Evolutionary conservation across 2,329 filamentous ascomycete genomes (phyloP).

Genomic region (Penicillium capsulatum): DNA sequence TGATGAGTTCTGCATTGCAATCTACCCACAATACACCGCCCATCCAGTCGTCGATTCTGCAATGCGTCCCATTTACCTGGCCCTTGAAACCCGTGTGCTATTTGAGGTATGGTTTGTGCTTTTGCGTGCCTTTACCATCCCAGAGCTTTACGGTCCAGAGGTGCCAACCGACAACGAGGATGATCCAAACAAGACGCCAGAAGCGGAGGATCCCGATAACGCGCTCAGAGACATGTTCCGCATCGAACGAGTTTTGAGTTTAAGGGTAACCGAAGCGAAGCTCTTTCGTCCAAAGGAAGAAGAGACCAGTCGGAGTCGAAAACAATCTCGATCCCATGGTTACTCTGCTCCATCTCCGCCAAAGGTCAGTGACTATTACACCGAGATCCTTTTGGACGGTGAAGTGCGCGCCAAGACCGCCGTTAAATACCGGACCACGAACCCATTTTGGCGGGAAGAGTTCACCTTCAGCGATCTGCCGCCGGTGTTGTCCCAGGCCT

Average conservation of each 20-base stretch:
- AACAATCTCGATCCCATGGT: constrained; percentile 31
- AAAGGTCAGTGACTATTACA: constrained; percentile 43
- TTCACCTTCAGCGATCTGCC: constrained; percentile 47
- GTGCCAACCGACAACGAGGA: constrained; percentile 44
- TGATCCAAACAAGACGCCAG: constrained; percentile 41
- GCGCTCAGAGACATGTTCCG: constrained; percentile 59
- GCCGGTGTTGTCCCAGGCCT: constrained; percentile 45
- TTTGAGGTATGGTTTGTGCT: constrained; percentile 98
- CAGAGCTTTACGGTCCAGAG: constrained; percentile 77
- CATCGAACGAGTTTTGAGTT: constrained; percentile 58
- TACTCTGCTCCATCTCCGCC: constrained; percentile 23
- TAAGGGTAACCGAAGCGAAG: constrained; percentile 61
- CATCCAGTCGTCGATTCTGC: constrained; percentile 68
- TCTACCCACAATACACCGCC: constrained; percentile 87
- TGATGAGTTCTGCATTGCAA: constrained; percentile 88
- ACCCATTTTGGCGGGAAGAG: constrained; percentile 50
- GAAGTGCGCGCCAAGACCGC: constrained; percentile 48
- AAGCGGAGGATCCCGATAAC: constrained; percentile 21
- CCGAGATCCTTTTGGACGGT: constrained; percentile 47
- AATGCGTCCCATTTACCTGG: constrained; percentile 83
- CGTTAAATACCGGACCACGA: constrained; percentile 44
- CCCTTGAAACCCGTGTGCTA: constrained; percentile 78
- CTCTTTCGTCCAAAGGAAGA: constrained; percentile 41
- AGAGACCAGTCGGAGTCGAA: constrained; percentile 31
- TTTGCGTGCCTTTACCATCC: constrained; percentile 83